Conservation (phyloP, 139 green algal species). For the Chlamydomonas applanata region DNA sequence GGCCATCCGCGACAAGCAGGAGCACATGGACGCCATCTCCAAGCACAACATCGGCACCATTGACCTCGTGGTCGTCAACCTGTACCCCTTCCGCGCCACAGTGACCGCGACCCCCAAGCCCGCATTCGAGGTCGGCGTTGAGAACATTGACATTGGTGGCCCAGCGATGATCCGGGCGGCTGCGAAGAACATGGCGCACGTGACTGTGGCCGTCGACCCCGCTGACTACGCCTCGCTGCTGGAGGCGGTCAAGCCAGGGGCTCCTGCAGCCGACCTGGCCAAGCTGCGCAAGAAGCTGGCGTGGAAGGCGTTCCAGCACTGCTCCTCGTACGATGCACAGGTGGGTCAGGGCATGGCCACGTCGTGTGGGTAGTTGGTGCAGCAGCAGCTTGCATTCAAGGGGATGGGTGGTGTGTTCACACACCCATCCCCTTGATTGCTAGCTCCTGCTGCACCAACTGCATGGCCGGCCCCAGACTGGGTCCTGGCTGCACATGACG, state of each 20-base stretch:
- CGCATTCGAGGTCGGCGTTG: conserved; percentile 82
- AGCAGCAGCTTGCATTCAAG: too few species aligned
- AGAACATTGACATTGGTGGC: conserved; percentile 99
- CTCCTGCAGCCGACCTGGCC: conserved; percentile 12
- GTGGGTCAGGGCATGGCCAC: too few species aligned
- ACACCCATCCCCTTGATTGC: too few species aligned
- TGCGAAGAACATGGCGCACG: conserved; percentile 85
- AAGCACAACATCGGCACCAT: conserved; percentile 87
- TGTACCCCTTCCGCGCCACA: conserved; percentile 97
- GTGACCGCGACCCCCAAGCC: conserved; percentile 68
- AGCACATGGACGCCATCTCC: conserved; percentile 87
- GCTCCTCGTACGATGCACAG: conserved; percentile 88
- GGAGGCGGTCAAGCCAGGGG: conserved; percentile 39
- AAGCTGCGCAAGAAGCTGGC: conserved; percentile 78
- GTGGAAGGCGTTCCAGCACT: conserved; percentile 99
- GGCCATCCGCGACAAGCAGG: conserved; percentile 71
- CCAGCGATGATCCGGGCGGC: conserved; percentile 96
- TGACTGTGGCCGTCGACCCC: conserved; percentile 82
- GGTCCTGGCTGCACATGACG: too few species aligned
- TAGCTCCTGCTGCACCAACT: too few species aligned
- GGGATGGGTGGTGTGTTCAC: too few species aligned
- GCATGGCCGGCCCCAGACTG: too few species aligned
- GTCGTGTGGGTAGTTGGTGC: too few species aligned
- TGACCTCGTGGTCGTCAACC: conserved; percentile 96
- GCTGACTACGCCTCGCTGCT: conserved; percentile 86